phyloP scores from a whole-genome alignment of 306 rosid genomes.

The Citrullus colocynthis region DNA sequence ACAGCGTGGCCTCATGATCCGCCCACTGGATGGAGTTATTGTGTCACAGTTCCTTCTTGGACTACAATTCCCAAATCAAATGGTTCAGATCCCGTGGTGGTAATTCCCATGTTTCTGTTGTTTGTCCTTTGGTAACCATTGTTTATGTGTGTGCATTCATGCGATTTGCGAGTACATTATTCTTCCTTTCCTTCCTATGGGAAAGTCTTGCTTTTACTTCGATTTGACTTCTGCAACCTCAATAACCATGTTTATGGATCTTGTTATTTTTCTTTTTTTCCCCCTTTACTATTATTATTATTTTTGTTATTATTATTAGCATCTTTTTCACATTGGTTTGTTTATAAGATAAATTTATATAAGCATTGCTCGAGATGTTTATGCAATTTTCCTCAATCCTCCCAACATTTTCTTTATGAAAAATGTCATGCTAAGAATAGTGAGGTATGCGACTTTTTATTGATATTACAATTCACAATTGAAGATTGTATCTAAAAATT shows the following conservation, averaged over 20 bases:
- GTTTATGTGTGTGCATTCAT: background rate
- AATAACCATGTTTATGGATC: background rate
- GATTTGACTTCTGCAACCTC: background rate
- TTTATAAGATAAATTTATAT: background rate
- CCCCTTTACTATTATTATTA: no score
- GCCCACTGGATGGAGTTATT: constrained; percentile 62
- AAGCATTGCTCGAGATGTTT: background rate
- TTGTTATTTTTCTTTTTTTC: background rate
- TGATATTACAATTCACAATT: background rate
- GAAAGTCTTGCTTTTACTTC: background rate
- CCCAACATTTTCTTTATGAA: background rate
- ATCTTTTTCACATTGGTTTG: background rate
- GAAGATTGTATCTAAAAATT: background rate
- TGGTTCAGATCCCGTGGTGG: constrained; percentile 58
- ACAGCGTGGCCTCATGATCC: constrained; percentile 71
- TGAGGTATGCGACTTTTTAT: background rate
- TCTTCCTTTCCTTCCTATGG: background rate
- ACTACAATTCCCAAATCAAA: constrained; percentile 34
- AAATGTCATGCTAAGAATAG: background rate
- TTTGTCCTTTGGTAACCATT: background rate
- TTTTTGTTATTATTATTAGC: no score
- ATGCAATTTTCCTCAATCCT: background rate
- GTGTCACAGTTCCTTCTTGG: constrained; percentile 72
- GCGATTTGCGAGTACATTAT: background rate
- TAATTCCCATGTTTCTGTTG: constrained; percentile 13